Base-by-base conservation (phyloP, 257 asterid genomes). In the Solanum commersonii region DNA sequence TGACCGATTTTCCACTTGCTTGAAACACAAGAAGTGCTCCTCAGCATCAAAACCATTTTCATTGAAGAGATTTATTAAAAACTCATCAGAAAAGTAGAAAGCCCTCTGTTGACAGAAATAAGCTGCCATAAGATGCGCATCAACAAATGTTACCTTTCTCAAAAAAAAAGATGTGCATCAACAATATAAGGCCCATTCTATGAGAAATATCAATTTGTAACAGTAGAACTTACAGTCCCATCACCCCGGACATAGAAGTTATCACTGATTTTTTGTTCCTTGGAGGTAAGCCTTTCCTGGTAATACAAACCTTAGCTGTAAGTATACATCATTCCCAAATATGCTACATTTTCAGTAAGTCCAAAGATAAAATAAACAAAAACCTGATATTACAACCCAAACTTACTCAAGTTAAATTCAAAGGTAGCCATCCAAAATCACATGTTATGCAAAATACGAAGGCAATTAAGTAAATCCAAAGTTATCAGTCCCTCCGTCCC, bases 201-300 rank as follows among this genome's bases (percentile, higher is more conserved):
- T 81, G 85, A 88, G 88, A 89, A 87, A 87, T n/a, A 71, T 60
- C 73, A 87, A 46, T 44, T 49, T 10, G 65, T 34, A 84, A 5
- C 49, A 73, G 35, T 70, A 83, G 46, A 90, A 90, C 99, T 96
- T 91, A 97, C 99, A 76, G 99, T 97, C 88, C 99, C 99, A 91
- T 97, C 99, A 85, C 99, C 99, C 93, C 98, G 93, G 37, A 95
- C 99, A 87, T 97, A 97, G 92, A 97, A 97, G 91, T 96, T 97
- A 87, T 97, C 99, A 14, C 99, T 92, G 89, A 97, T 96, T 93
- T 95, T 96, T 87, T 96, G 99, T 83, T 96, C 98, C 94, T 96
- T 97, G 88, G 94, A 94, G 46, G 93, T 92, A 89, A 97, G 93
- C 88, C 98, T 93, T 94, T 96, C 95, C 99, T 97, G 95, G 87